These are phyloP conservation scores for Tylopilus cervinicoccineus DNA, from an alignment of 768 basidiomycete genomes.

Conservation along the genomic window DNA sequence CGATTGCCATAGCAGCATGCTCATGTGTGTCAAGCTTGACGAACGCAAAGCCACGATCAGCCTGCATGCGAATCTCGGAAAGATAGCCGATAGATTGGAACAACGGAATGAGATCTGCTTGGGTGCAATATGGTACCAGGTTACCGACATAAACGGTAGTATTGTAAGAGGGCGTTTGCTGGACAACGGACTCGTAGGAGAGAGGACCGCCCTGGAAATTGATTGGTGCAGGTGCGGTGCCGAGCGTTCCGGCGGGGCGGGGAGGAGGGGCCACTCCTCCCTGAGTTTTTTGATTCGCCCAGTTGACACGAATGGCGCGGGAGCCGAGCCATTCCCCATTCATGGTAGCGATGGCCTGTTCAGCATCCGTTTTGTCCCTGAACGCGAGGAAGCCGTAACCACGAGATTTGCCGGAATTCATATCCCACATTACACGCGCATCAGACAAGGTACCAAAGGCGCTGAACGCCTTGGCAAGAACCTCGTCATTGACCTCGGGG, in stretches of 20 bases:
- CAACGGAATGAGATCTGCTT: slow-evolving; percentile 94
- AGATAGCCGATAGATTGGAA: slow-evolving; percentile 99
- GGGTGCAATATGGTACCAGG: slow-evolving; percentile 94
- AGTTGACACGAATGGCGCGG: slow-evolving; percentile 98
- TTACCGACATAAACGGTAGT: slow-evolving; percentile 98
- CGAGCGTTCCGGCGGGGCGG: slow-evolving; percentile 43
- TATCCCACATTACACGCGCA: slow-evolving; percentile 99
- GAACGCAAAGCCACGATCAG: slow-evolving; percentile 98
- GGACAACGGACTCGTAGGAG: slow-evolving; percentile 89
- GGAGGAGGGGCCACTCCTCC: slow-evolving; percentile 38
- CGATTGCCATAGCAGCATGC: slow-evolving; percentile 97
- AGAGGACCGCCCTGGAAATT: slow-evolving; percentile 88
- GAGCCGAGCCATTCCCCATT: slow-evolving; percentile 99
- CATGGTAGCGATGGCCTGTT: slow-evolving; percentile 99
- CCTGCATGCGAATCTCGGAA: slow-evolving; percentile 98
- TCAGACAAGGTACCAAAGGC: slow-evolving; percentile 97
- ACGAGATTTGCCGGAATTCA: slow-evolving; percentile 98
- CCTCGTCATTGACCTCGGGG: slow-evolving; percentile 97
- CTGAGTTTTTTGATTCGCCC: slow-evolving; percentile 99
- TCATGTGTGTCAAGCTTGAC: slow-evolving; percentile 99
- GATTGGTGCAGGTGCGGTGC: slow-evolving; percentile 80
- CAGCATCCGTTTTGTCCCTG: slow-evolving; percentile 98
- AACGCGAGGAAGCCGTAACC: slow-evolving; percentile 99
- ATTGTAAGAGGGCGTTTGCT: slow-evolving; percentile 92
- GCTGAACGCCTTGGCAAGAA: slow-evolving; percentile 93